Percentiles rank a stretch among this genome's conserved stretches.
phyloP scores from a whole-genome alignment of 176 grass and related monocot genomes.

The Sorghum bicolor region DNA sequence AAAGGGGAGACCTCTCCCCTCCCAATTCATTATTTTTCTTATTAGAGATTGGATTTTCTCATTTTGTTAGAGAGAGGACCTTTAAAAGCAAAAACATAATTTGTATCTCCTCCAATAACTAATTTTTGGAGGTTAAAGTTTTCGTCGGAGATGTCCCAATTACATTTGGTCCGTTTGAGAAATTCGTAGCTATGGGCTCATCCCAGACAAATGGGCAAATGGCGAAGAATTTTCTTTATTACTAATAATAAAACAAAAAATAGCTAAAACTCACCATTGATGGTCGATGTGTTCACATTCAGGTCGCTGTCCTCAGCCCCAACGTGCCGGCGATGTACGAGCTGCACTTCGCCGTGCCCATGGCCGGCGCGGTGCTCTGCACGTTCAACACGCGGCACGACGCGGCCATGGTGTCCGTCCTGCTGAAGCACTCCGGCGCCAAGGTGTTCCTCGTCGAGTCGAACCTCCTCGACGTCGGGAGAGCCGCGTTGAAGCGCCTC shows the following conservation, averaged over 20 bases:
- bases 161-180: not conserved
- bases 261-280: not conserved
- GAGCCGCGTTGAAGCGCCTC: constrained; percentile 7
- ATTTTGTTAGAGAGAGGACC: too few species aligned
- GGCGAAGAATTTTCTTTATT: not conserved
- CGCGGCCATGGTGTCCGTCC: constrained; percentile 24
- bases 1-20: too few species aligned
- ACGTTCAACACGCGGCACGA: constrained; percentile 43
- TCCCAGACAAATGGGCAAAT: not conserved
- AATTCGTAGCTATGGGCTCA: not conserved
- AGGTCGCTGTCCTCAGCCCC: constrained; percentile 45
- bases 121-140: too few species aligned
- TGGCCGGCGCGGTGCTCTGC: constrained; percentile 54
- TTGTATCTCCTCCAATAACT: too few species aligned
- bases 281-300: not conserved
- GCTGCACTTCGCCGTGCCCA: constrained; percentile 57
- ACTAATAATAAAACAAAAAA: not conserved
- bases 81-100: too few species aligned
- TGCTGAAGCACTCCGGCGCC: constrained; percentile 46
- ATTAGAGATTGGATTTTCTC: too few species aligned
- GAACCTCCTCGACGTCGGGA: constrained; percentile 26
- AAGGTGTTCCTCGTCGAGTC: constrained; percentile 59
- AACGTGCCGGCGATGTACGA: constrained; percentile 57
- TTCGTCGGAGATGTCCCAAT: too few species aligned
- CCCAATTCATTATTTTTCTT: too few species aligned